These are phyloP conservation scores for Petasospora fabianii DNA, from an alignment of 1,139 yeast species.

Conservation along the genomic window DNA sequence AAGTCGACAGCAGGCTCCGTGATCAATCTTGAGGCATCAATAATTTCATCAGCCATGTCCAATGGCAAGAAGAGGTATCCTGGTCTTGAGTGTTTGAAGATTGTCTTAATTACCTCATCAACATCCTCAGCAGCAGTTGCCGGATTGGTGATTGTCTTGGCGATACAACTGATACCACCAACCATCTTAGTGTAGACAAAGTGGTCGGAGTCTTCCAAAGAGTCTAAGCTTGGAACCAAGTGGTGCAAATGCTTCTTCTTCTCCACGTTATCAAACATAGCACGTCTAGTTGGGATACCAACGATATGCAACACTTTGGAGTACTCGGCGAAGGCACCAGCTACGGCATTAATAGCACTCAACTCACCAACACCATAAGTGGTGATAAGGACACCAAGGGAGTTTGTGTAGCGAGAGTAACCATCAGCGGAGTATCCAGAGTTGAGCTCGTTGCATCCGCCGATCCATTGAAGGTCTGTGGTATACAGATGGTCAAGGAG, in stretches of 20 bases:
- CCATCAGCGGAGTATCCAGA: slow-evolving; percentile 68
- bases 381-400: slow-evolving; percentile 55
- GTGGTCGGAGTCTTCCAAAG: slow-evolving; percentile 46
- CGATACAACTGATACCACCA: slow-evolving; percentile 51
- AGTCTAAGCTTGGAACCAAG: slow-evolving; percentile 48
- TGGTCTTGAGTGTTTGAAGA: slow-evolving; percentile 61
- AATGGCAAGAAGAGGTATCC: slow-evolving; percentile 77
- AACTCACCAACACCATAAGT: slow-evolving; percentile 76
- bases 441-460: slow-evolving; percentile 55
- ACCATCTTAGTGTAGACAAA: slow-evolving; percentile 56
- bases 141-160: slow-evolving; percentile 51
- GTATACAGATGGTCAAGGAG: slow-evolving; percentile 53
- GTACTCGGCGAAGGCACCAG: slow-evolving; percentile 66
- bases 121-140: slow-evolving; percentile 49
- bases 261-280: slow-evolving; percentile 30
- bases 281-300: slow-evolving; percentile 52
- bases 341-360: slow-evolving; percentile 62
- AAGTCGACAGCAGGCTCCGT: slow-evolving; percentile 13
- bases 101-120: slow-evolving; percentile 58
- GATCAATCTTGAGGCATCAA: slow-evolving; percentile 38
- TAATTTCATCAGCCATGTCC: slow-evolving; percentile 54
- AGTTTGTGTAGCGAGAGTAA: slow-evolving; percentile 58
- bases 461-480: slow-evolving; percentile 40
- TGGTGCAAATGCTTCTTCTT: slow-evolving; percentile 47
- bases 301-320: slow-evolving; percentile 64